Conservation (phyloP, 2,329 filamentous ascomycete genomes). For the Aspergillus spinulosporus region DNA sequence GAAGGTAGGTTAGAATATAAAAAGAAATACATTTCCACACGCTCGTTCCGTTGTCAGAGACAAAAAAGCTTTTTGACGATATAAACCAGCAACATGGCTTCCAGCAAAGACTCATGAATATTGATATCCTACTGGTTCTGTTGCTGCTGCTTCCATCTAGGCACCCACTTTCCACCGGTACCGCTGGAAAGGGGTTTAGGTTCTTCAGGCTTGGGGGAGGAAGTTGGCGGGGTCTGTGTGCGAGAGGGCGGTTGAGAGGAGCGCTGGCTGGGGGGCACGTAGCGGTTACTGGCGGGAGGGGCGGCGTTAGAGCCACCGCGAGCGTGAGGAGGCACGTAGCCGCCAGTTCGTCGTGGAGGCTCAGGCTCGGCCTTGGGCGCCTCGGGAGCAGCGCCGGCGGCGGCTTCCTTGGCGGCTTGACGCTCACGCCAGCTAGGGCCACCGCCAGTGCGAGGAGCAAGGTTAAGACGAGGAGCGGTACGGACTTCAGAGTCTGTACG, state of each 20-base stretch:
- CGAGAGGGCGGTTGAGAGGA: conserved; percentile 27
- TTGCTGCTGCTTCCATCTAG: conserved; percentile 41
- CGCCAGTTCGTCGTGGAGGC: conserved; percentile 33
- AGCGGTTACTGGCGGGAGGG: conserved; percentile 35
- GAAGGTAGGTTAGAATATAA: neutral
- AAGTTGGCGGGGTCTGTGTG: conserved; percentile 22
- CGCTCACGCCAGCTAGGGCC: conserved; percentile 61
- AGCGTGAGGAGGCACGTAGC: conserved; percentile 45
- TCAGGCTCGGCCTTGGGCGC: conserved; percentile 31
- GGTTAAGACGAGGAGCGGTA: conserved; percentile 56
- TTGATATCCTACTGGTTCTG: conserved; percentile 20
- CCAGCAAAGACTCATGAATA: neutral
- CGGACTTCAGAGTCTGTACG: conserved; percentile 51
- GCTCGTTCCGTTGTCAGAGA: conserved; percentile 9
- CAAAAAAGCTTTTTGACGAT: conserved; percentile 14
- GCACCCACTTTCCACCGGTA: conserved; percentile 36
- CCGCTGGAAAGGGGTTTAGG: conserved; percentile 19
- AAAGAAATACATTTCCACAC: conserved; percentile 18
- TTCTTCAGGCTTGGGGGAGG: conserved; percentile 31
- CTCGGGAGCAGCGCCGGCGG: conserved; percentile 22
- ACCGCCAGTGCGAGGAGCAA: conserved; percentile 51
- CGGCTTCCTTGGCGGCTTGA: conserved; percentile 52
- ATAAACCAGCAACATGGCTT: conserved; percentile 4
- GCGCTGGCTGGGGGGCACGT: conserved; percentile 29
- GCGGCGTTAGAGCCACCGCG: conserved; percentile 35